Percentiles rank a stretch among this genome's conserved stretches.
These are phyloP conservation scores for Xylariaceae sp. DNA, from an alignment of 2,329 filamentous ascomycete species.

Conservation along the genomic window DNA sequence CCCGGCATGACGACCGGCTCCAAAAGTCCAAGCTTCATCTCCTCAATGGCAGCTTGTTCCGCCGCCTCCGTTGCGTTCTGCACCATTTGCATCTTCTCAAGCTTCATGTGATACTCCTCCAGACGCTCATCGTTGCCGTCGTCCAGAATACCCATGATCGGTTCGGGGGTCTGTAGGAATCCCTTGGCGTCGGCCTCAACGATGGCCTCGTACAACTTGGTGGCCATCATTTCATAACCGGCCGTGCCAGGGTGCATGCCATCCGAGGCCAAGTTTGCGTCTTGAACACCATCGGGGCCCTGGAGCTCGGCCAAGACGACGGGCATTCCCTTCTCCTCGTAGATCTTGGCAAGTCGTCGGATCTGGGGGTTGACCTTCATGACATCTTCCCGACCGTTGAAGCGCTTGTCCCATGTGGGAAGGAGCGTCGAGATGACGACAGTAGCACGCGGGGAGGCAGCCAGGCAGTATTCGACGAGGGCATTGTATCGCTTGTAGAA, in stretches of 20 bases:
- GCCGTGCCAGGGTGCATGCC: conserved; percentile 31
- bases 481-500: conserved; percentile 31
- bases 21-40: conserved; percentile 30
- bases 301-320: conserved; percentile 33
- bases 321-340: conserved; percentile 26
- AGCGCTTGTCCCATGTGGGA: conserved; percentile 30
- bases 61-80: conserved; percentile 23
- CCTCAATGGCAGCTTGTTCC: conserved; percentile 25
- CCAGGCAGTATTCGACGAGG: conserved; percentile 30
- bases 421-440: conserved; percentile 30
- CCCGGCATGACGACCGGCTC: no score
- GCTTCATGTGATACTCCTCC: conserved; percentile 23
- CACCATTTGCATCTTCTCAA: conserved; percentile 24
- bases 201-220: conserved; percentile 32
- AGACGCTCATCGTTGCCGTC: conserved; percentile 31
- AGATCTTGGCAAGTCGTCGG: conserved; percentile 29
- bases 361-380: conserved; percentile 31
- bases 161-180: conserved; percentile 28
- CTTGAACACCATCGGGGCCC: conserved; percentile 30
- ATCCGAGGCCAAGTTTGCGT: conserved; percentile 27
- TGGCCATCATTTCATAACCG: conserved; percentile 34
- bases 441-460: conserved; percentile 30
- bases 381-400: conserved; percentile 32
- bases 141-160: conserved; percentile 28
- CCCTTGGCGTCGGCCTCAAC: conserved; percentile 30